These are phyloP conservation scores for Pleurotus tuoliensis DNA, from an alignment of 768 basidiomycete species.

Conservation along the genomic window DNA sequence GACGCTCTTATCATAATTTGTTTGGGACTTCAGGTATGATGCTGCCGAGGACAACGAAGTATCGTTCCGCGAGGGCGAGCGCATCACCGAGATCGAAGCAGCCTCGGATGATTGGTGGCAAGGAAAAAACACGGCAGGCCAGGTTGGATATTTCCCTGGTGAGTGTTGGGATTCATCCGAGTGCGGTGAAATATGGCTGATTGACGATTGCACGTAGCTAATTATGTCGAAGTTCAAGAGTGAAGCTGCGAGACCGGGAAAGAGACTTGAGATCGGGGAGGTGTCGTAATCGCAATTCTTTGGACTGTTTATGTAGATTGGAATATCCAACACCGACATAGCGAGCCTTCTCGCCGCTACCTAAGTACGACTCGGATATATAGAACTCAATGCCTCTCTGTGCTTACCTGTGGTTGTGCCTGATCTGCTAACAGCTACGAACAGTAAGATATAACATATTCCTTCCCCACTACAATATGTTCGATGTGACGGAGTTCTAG, in stretches of 20 bases:
- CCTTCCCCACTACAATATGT: too few relatives aligned
- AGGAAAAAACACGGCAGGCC: slow-evolving; percentile 53
- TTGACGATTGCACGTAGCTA: background rate
- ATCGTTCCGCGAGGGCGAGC: slow-evolving; percentile 78
- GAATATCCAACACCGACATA: too few relatives aligned
- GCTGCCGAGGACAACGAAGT: slow-evolving; percentile 92
- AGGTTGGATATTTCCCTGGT: slow-evolving; percentile 77
- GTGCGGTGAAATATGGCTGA: background rate
- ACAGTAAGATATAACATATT: too few relatives aligned
- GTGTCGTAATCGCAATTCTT: too few relatives aligned
- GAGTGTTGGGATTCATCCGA: slow-evolving; percentile 16
- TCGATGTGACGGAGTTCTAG: too few relatives aligned
- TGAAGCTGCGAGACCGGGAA: background rate
- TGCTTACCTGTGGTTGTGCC: too few relatives aligned
- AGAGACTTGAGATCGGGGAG: too few relatives aligned
- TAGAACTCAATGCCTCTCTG: too few relatives aligned
- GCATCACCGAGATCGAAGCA: slow-evolving; percentile 74
- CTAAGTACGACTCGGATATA: too few relatives aligned
- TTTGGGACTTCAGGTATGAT: slow-evolving; percentile 57
- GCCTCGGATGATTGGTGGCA: slow-evolving; percentile 91
- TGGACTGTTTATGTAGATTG: too few relatives aligned
- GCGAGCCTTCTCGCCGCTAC: too few relatives aligned
- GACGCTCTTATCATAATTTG: background rate
- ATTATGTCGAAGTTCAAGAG: background rate
- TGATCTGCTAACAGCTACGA: too few relatives aligned